Base-by-base conservation (phyloP, 1,284 basidiomycete species). In the Microbotryum intermedium region DNA sequence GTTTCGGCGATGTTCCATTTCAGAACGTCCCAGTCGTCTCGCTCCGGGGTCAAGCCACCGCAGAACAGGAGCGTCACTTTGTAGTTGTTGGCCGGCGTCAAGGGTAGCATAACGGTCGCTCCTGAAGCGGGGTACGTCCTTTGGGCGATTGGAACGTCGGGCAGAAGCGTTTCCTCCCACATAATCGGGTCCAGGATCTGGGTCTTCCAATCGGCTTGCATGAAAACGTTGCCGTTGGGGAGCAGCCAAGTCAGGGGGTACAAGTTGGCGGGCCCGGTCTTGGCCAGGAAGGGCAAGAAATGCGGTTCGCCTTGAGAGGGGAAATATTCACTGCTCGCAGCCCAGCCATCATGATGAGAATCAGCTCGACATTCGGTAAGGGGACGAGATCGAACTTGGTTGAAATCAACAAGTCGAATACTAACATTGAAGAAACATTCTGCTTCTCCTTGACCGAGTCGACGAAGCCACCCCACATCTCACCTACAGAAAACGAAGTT, bases 171-270 rank as follows among this genome's bases (percentile, higher is more conserved):
- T 74, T 90, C 87, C 44, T 74, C 68, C 60, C 81, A 79, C 5
- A 77, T 79, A 54, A 82, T 80, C 85, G 84, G 54, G 84, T 92
- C 70, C 81, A 76, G 79, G 34, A 88, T 73, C 11, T 59, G 58
- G 8, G 50, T 30, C 21, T 53, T 57, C 62, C 54, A 59, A 45
- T 42, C 46, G 18, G 57, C 59, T 57, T 49, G 59, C 55, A 50
- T 46, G 42, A 54, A 66, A 29, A 66, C 29, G 70, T 83, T 84
- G 48, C 90, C 90, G 2, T 85, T 88, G 2, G 87, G 82, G 78
- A 94, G 81, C 54, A 92, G 80, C 81, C 81, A 94, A 0, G 86
- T 84, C 68, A 90, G 83, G 0, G 89, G 83, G 67, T 92, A 95
- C 4, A 91, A 80, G 76, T 95, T 94, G 70, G 92, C 80, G 50